Evolutionary conservation across 805 yeast species (phyloP), one percentile per base, ranked within the genome.

Genomic region (Candida broadrunensis): DNA sequence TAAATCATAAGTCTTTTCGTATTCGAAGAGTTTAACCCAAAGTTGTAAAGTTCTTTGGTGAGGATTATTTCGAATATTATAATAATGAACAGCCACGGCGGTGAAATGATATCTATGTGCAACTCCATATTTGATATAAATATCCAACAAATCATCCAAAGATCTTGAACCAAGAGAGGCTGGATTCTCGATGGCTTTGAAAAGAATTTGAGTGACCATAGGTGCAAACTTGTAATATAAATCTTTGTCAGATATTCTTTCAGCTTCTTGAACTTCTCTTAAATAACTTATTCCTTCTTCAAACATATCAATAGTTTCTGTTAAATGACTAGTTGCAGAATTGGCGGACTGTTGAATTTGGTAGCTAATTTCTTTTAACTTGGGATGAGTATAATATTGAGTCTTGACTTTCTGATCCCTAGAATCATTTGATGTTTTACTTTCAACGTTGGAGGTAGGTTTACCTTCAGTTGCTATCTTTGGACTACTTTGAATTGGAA

Each of bases 251-350:
- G 52, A 43, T 38, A 70, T 65, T 17, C 42, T 46, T 44, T 68
- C 74, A 1, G 54, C 51, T 5, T 33, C 50, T 47, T 67, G 71
- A 39, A 68, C 54, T 35, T 67, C 69, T 29, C 72, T 50, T 42
- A 70, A 52, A 46, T 64, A 70, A 20, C 61, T 44, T 23, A 68
- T 48, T 2, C 73, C 74, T 46, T 70, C 74, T 34, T 67, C 70
- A 37, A 67, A 58, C 35, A 70, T 68, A 24, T 62, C 69, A 19
- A 58, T 42, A 14, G 63, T 49, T 37, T 68, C 75, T 9, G 46
- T 24, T 21, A 64, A 45, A 27, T 55, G 58, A 9, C 35, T 30
- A 13, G 41, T 36, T 5, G 49, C 6, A 39, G 52, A 42, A 14
- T 50, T 44, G 23, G 21, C n/a, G 14, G 63, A 56, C 1, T 67